These are phyloP conservation scores for Podaxis sp. DNA, from an alignment of 768 basidiomycete genomes.

Conservation along the genomic window DNA sequence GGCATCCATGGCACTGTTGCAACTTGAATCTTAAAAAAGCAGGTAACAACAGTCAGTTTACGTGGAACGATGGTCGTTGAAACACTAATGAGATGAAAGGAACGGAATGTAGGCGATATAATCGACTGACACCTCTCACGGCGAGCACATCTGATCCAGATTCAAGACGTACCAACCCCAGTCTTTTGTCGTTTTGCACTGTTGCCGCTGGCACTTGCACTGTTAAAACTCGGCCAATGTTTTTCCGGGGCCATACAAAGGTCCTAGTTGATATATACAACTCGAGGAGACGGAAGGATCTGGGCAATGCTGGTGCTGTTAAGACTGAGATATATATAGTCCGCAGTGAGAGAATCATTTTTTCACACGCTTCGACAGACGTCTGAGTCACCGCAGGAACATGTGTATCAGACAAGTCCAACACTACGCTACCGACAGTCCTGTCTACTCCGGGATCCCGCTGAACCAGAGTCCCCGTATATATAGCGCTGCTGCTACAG, in stretches of 20 bases:
- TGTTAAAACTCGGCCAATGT: slow-evolving; percentile 16
- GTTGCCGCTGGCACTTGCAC: slow-evolving; percentile 24
- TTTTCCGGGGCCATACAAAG: not conserved
- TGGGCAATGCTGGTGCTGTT: not conserved
- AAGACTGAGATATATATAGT: not conserved
- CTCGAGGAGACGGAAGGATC: not conserved
- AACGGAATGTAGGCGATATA: not conserved
- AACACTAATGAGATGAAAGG: slow-evolving; percentile 3
- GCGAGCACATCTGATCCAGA: slow-evolving; percentile 11
- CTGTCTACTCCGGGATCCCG: not conserved
- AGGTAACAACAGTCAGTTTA: not conserved
- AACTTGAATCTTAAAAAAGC: not conserved
- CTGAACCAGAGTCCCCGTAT: not conserved
- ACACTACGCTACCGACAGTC: not conserved
- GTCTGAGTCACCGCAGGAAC: not conserved
- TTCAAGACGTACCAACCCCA: slow-evolving; percentile 25
- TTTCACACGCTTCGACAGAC: not conserved
- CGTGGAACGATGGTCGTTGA: not conserved
- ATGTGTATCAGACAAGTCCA: not conserved
- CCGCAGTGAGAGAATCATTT: not conserved
- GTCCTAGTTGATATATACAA: not conserved
- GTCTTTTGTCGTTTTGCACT: slow-evolving; percentile 33
- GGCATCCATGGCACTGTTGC: slow-evolving; percentile 7
- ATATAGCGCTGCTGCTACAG: not conserved
- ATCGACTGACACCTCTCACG: slow-evolving; percentile 12